Evolutionary conservation across 257 asterid genomes (phyloP).

Genomic region (Solanum piurae): DNA sequence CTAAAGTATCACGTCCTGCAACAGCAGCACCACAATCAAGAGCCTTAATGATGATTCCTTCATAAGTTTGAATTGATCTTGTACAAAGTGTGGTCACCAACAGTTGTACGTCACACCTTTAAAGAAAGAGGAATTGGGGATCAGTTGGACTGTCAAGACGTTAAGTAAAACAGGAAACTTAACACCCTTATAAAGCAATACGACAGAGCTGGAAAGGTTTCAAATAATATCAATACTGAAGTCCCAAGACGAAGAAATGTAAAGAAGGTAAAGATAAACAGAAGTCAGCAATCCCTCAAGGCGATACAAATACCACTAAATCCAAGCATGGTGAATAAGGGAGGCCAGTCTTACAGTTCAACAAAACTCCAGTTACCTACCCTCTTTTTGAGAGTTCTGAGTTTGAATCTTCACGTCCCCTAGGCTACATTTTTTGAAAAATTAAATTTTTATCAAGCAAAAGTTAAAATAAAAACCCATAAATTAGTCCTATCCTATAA

Average conservation of each 20-base stretch:
- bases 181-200: background rate
- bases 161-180: background rate
- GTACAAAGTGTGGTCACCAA: conserved; percentile 81
- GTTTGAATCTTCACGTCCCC: background rate
- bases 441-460: background rate
- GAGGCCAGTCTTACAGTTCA: background rate
- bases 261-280: background rate
- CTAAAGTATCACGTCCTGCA: conserved; percentile 97
- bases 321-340: background rate
- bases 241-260: background rate
- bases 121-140: background rate
- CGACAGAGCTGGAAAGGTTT: background rate
- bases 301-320: background rate
- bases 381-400: background rate
- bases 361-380: background rate
- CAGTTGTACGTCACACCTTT: conserved; percentile 79
- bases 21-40: conserved; percentile 88
- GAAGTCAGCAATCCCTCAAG: background rate
- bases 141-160: background rate
- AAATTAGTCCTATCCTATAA: background rate
- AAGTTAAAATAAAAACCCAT: background rate
- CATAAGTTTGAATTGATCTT: conserved; percentile 86
- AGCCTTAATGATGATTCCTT: conserved; percentile 80
- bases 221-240: background rate
- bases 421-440: background rate